These are phyloP conservation scores for Ophiostoma sp. DNA, from an alignment of 2,329 filamentous ascomycete genomes.

Conservation along the genomic window DNA sequence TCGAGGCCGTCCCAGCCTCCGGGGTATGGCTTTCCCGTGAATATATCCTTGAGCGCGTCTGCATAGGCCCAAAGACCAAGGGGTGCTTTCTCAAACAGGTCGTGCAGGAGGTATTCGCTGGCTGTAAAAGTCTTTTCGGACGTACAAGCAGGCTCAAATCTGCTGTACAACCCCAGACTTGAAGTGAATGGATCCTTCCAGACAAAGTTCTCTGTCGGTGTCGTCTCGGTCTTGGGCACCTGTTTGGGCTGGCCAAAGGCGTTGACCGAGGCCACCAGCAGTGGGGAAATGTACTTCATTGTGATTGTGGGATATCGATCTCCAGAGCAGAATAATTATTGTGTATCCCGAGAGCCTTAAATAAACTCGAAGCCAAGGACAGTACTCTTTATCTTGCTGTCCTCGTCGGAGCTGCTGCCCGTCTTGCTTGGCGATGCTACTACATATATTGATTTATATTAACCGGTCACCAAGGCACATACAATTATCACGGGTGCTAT, in stretches of 20 bases:
- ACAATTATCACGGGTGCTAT: background rate
- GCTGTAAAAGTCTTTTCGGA: background rate
- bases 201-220: background rate
- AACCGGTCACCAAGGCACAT: background rate
- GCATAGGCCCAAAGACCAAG: background rate
- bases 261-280: background rate
- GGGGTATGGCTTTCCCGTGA: slow-evolving; percentile 42
- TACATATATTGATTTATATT: background rate
- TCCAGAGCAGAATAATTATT: background rate
- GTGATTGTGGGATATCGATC: background rate
- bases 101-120: background rate
- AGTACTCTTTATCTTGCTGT: background rate
- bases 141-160: background rate
- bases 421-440: background rate
- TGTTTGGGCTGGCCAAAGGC: background rate
- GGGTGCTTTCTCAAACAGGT: background rate
- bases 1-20: slow-evolving; percentile 50
- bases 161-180: background rate
- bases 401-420: slow-evolving; percentile 1
- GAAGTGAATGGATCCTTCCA: background rate
- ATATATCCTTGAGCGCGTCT: slow-evolving; percentile 36
- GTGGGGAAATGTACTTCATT: background rate
- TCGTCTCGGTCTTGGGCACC: background rate
- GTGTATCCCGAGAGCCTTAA: background rate
- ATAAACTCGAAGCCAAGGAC: background rate